Conservation (phyloP, 208 protist species). For the Naegleria fowleri region DNA sequence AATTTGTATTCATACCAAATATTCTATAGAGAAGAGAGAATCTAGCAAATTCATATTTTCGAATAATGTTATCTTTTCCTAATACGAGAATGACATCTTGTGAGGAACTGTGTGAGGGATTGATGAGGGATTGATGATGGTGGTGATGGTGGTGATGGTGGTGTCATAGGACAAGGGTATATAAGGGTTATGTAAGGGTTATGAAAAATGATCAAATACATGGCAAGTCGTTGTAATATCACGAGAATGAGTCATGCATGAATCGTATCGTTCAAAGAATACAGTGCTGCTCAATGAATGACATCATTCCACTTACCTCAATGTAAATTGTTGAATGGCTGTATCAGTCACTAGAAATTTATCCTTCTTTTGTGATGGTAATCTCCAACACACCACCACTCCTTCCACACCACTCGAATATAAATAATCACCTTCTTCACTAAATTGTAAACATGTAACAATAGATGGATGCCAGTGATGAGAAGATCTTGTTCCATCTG, state of each 20-base stretch:
- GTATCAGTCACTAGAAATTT: neutral
- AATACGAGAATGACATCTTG: neutral
- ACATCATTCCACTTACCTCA: neutral
- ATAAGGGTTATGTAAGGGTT: too few relatives aligned
- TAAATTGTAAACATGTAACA: constrained; percentile 1
- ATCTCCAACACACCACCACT: neutral
- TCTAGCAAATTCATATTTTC: neutral
- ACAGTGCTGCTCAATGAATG: too few relatives aligned
- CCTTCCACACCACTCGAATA: neutral
- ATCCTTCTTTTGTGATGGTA: neutral
- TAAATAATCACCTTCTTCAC: constrained; percentile 11
- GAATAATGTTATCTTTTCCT: neutral
- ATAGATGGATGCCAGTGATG: neutral
- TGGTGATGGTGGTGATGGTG: too few relatives aligned
- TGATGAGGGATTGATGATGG: too few relatives aligned
- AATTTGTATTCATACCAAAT: neutral
- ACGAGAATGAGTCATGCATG: too few relatives aligned
- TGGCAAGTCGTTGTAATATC: too few relatives aligned
- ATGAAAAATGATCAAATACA: too few relatives aligned
- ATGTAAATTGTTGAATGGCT: neutral
- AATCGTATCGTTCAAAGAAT: too few relatives aligned
- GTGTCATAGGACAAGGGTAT: too few relatives aligned
- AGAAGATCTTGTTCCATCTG: neutral
- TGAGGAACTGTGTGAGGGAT: neutral
- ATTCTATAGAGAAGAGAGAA: neutral